Conservation (phyloP, 2,329 filamentous ascomycete genomes). For the Zymoseptoria tritici region DNA sequence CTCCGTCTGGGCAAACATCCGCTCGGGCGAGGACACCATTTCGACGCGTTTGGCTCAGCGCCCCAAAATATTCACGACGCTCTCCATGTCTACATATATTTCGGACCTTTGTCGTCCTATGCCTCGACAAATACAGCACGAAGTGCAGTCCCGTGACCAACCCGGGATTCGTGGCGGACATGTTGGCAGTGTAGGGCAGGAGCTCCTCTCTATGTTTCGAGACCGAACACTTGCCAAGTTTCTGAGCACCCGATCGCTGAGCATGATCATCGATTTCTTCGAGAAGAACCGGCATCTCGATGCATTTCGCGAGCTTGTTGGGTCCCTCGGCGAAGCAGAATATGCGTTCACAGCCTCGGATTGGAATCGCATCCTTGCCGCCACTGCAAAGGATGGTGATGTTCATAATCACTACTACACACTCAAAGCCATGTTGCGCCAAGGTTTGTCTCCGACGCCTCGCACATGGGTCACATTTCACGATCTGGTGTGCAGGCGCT, state of each 20-base stretch:
- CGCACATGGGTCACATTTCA: constrained; percentile 23
- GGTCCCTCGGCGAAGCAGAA: constrained; percentile 9
- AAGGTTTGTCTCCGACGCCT: constrained; percentile 9
- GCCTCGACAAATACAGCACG: not conserved
- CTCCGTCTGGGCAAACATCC: constrained; percentile 8
- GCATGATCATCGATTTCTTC: constrained; percentile 17
- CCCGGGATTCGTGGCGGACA: constrained; percentile 1
- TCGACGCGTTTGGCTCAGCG: not conserved
- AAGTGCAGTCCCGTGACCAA: too few species aligned
- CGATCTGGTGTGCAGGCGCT: constrained; percentile 13
- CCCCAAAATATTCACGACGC: not conserved
- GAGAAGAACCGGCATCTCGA: constrained; percentile 11
- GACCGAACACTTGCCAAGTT: constrained; percentile 3
- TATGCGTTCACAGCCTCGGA: constrained; percentile 10
- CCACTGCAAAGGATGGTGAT: constrained; percentile 17
- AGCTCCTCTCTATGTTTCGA: constrained; percentile 14
- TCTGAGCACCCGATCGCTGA: constrained; percentile 16
- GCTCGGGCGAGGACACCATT: not conserved
- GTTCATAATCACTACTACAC: constrained; percentile 23
- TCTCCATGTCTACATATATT: not conserved
- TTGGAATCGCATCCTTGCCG: constrained; percentile 20
- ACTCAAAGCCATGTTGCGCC: constrained; percentile 20
- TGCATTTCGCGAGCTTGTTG: constrained; percentile 14
- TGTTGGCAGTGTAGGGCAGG: constrained; percentile 8
- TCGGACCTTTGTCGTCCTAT: not conserved